Evolutionary conservation across 163 green algal species (phyloP).

Genomic region (Scenedesmus sp.): DNA sequence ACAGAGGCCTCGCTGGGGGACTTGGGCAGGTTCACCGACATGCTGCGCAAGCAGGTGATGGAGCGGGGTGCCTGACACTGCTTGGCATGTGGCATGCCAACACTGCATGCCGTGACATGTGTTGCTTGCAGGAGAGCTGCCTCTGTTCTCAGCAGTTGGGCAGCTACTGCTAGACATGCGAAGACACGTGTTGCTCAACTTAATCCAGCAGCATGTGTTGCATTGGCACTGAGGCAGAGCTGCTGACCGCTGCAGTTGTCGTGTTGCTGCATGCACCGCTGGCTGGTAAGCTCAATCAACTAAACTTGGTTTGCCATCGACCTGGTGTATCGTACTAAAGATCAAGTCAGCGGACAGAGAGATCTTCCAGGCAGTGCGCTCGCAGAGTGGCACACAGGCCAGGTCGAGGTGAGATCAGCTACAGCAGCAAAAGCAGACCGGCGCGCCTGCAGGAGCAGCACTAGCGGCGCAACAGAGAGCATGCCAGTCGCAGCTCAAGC

Average conservation of each 20-base stretch:
- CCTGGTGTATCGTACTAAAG: slow-evolving; percentile 56
- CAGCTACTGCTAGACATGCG: neutral
- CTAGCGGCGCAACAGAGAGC: neutral
- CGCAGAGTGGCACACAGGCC: slow-evolving; percentile 84
- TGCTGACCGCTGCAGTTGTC: neutral
- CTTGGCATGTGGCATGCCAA: neutral
- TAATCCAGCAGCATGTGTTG: neutral
- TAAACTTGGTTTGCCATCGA: neutral
- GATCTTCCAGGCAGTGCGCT: slow-evolving; percentile 90
- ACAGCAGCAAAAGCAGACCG: neutral
- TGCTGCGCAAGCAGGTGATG: slow-evolving; percentile 79
- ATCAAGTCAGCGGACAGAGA: slow-evolving; percentile 92
- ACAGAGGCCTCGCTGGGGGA: slow-evolving; percentile 83
- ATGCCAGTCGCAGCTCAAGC: neutral
- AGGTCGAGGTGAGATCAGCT: slow-evolving; percentile 67
- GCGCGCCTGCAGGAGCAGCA: neutral
- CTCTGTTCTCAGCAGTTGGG: neutral
- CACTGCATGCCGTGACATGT: neutral
- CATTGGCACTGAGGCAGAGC: neutral
- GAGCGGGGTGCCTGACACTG: neutral
- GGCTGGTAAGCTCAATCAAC: neutral
- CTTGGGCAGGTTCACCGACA: slow-evolving; percentile 80
- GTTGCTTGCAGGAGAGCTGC: neutral
- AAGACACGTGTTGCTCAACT: neutral
- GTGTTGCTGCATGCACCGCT: neutral